These are phyloP conservation scores for Vinca major DNA, from an alignment of 305 asterid genomes.

Conservation along the genomic window DNA sequence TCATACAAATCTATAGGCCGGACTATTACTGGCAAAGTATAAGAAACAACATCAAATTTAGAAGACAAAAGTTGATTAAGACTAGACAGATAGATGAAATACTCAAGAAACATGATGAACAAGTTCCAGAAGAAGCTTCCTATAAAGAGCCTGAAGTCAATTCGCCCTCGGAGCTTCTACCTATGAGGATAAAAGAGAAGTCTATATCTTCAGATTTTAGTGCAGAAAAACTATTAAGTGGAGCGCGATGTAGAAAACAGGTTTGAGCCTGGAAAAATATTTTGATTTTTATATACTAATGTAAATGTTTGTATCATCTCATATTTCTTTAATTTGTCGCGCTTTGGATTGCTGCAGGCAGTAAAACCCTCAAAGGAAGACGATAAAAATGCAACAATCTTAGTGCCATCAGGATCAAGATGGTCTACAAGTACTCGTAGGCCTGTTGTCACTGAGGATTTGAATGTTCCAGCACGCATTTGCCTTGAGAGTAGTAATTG, in stretches of 20 bases:
- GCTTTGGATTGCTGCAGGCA: too few relatives aligned
- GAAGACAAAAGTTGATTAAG: conserved; percentile 4
- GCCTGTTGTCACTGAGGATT: conserved; percentile 10
- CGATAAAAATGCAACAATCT: not conserved
- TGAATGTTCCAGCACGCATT: conserved; percentile 12
- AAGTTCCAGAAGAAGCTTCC: not conserved
- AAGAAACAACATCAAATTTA: not conserved
- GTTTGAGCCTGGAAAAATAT: not conserved
- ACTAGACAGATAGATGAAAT: not conserved
- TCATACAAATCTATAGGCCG: conserved; percentile 1
- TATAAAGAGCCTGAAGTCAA: not conserved
- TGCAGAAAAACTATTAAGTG: not conserved
- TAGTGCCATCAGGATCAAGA: not conserved
- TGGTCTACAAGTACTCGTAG: not conserved
- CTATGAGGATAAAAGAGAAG: conserved; percentile 8
- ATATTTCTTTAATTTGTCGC: too few relatives aligned
- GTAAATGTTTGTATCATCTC: too few relatives aligned
- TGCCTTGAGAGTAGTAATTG: not conserved
- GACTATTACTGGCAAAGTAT: conserved; percentile 16
- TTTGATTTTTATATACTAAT: too few relatives aligned
- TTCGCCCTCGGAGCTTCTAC: not conserved
- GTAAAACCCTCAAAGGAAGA: not conserved
- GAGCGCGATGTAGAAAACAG: conserved; percentile 5
- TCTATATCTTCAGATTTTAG: conserved; percentile 11
- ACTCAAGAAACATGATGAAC: not conserved